Base-by-base conservation (phyloP, 164 flowering plant genomes). In the Buxus sempervirens region DNA sequence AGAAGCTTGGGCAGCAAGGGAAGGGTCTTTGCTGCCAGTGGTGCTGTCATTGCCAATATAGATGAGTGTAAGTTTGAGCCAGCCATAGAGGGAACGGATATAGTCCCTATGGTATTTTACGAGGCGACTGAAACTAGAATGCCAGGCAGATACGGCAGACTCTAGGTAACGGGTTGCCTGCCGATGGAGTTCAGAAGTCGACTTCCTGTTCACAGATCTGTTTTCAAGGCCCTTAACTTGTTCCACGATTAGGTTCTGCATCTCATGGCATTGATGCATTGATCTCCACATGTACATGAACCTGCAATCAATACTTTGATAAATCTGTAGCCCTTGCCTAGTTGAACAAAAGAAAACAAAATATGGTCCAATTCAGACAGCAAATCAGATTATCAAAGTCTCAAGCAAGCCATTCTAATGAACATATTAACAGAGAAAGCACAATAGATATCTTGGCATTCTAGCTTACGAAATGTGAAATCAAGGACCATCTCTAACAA, bases 251-350 rank as follows among this genome's bases (percentile, higher is more conserved):
- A 84, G 79, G 77, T 85, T 89, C 65, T 96, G 98, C 42, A 84
- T 70, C 72, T 89, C 93, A 64, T 96, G 99, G 79, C 70, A 81
- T 63, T 87, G 90, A 74, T 96, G 84, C 99, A 96, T 96, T 14
- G 95, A 75, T 75, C 81, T 83, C 99, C 99, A 96, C 99, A 93
- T 96, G 83, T 86, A 85, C 96, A 88, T 89, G 57, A 87, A 74
- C 78, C 99, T 96, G 82, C 76, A 83, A 7, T 32, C 38, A 32
- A 32, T 32, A 32, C 3, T 32, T 32, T 32, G 38, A 32, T 32
- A 32, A 32, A 32, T 32, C n/a, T n/a, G 7, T 32, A 32, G 7
- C 38, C 38, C 38, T 32, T 32, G 7, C 7, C 60, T 19, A 54
- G 45, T 49, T 27, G 20, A 26, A 58, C 32, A n/a, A 42, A 4